phyloP scores from a whole-genome alignment of 495 filamentous ascomycete genomes.

The Haplographium delicatum region DNA sequence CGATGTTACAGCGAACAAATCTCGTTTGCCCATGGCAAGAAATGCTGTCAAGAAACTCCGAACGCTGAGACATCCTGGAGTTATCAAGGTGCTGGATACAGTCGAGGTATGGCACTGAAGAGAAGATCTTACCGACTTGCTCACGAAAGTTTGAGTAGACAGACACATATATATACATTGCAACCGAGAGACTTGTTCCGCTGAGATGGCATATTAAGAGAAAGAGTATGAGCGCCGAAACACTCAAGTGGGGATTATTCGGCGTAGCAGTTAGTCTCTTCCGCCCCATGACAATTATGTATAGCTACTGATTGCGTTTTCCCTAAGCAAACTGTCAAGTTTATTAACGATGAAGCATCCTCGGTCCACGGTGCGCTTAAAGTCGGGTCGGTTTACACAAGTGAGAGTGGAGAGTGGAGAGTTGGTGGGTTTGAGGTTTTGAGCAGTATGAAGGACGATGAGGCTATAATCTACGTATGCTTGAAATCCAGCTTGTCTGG shows the following conservation, averaged over 20 bases:
- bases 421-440: constrained; percentile 88
- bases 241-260: constrained; percentile 90
- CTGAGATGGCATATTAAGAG: constrained; percentile 81
- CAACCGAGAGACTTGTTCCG: constrained; percentile 83
- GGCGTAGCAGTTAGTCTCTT: constrained; percentile 64
- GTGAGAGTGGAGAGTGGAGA: constrained; percentile 98
- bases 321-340: constrained; percentile 77
- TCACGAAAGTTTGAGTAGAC: constrained; percentile 62
- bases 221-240: constrained; percentile 79
- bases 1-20: constrained; percentile 73
- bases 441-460: constrained; percentile 92
- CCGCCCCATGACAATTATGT: neutral
- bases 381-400: constrained; percentile 79
- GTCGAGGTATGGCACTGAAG: constrained; percentile 66
- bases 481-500: neutral
- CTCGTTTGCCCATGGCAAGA: constrained; percentile 75
- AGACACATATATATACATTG: constrained; percentile 89
- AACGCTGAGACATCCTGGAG: constrained; percentile 88
- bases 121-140: constrained; percentile 11
- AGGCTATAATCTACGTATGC: constrained; percentile 82
- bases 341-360: constrained; percentile 88
- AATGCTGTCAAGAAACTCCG: constrained; percentile 90
- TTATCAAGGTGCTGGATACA: constrained; percentile 87
- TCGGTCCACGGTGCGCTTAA: constrained; percentile 85
- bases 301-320: neutral